Percentiles rank a stretch among this genome's conserved stretches.
phyloP scores from a whole-genome alignment of 345 rosid genomes.

The Eucalyptus curtisii region DNA sequence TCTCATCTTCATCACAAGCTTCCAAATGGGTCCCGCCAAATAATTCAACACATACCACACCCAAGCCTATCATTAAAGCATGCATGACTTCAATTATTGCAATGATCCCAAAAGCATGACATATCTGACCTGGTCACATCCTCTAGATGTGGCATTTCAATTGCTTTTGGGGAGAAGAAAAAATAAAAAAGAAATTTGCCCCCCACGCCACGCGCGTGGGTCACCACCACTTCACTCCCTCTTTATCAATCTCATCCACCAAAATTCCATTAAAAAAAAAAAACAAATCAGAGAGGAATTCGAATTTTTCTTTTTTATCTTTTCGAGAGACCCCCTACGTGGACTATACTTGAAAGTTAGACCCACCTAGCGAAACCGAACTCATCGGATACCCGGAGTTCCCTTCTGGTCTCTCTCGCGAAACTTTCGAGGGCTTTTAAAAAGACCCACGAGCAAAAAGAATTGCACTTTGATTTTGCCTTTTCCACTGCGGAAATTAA shows the following conservation, averaged over 20 bases:
- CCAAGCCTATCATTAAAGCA: slow-evolving; percentile 47
- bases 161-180: neutral
- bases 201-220: slow-evolving; percentile 28
- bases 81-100: slow-evolving; percentile 97
- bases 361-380: neutral
- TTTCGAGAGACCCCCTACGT: neutral
- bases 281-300: neutral
- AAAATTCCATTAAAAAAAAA: neutral
- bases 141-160: slow-evolving; percentile 6
- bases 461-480: neutral
- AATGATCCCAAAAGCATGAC: slow-evolving; percentile 96
- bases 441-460: neutral
- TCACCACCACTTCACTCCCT: neutral
- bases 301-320: neutral
- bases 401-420: neutral
- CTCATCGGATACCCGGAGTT: neutral
- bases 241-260: neutral
- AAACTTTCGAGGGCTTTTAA: neutral
- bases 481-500: too few relatives aligned
- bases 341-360: neutral
- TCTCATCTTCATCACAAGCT: neutral
- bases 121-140: slow-evolving; percentile 46
- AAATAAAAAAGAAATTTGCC: neutral
- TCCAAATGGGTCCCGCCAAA: neutral
- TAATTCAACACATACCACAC: neutral